A percentile compares a stretch with the other conserved stretches of the same genome.
Conservation (phyloP, 805 yeast species). For the Yarrowia deformans region DNA sequence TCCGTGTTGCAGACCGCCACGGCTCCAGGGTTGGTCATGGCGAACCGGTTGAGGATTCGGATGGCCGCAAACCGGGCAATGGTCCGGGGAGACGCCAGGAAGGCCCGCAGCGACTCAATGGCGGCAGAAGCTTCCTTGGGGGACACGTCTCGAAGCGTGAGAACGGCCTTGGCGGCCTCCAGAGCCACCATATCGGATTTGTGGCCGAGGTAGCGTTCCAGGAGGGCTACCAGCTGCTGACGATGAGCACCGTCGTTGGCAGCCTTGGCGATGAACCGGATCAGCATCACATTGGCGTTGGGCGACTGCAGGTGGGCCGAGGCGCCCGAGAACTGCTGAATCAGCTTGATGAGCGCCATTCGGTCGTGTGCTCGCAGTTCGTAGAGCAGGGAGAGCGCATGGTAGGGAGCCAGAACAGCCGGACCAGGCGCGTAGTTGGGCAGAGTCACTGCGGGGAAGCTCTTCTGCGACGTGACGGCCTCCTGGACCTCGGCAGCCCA, state of each 20-base stretch:
- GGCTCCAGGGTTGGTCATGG: constrained; percentile 79
- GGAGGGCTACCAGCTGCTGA: constrained; percentile 65
- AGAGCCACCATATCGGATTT: constrained; percentile 88
- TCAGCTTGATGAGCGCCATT: constrained; percentile 90
- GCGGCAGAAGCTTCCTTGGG: constrained; percentile 70
- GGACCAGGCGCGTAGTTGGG: constrained; percentile 49
- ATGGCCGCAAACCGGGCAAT: constrained; percentile 93
- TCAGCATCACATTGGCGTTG: constrained; percentile 82
- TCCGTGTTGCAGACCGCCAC: constrained; percentile 78
- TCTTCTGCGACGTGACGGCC: constrained; percentile 71
- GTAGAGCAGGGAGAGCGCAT: constrained; percentile 90
- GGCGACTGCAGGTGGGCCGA: constrained; percentile 73
- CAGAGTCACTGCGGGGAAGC: constrained; percentile 45
- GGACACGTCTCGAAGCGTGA: constrained; percentile 62
- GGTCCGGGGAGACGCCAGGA: constrained; percentile 86
- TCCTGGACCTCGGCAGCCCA: constrained; percentile 96
- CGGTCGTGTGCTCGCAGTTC: constrained; percentile 88
- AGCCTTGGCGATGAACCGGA: constrained; percentile 78
- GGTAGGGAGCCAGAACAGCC: constrained; percentile 90
- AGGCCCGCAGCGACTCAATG: constrained; percentile 72
- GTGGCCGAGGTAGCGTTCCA: constrained; percentile 75
- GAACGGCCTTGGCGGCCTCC: constrained; percentile 84
- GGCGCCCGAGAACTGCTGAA: constrained; percentile 71
- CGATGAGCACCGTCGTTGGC: constrained; percentile 73
- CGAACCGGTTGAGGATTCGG: constrained; percentile 83